Evolutionary conservation across 257 asterid genomes (phyloP).

Genomic region (Leonotis leonurus): DNA sequence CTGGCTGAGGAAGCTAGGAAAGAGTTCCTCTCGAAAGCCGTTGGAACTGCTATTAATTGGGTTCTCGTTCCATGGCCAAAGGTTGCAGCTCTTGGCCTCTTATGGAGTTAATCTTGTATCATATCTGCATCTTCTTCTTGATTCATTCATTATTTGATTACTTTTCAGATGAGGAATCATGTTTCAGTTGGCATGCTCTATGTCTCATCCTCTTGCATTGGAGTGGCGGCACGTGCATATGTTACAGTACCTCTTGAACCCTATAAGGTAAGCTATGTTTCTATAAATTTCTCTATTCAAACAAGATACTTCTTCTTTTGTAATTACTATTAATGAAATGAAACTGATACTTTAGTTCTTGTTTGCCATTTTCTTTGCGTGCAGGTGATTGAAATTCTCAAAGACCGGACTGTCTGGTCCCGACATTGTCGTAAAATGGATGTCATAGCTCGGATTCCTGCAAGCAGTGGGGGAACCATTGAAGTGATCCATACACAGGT

Average conservation of each 20-base stretch:
- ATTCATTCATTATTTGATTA: slow-evolving; percentile 9
- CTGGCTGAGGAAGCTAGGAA: slow-evolving; percentile 36
- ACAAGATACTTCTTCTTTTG: not conserved
- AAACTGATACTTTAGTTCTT: not conserved
- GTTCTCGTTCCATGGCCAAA: slow-evolving; percentile 24
- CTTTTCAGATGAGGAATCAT: slow-evolving; percentile 25
- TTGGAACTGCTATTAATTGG: slow-evolving; percentile 39
- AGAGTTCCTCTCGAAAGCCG: slow-evolving; percentile 41
- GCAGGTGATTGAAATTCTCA: slow-evolving; percentile 37
- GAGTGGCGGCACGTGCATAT: slow-evolving; percentile 45
- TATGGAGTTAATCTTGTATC: slow-evolving; percentile 8
- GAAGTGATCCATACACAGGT: slow-evolving; percentile 40
- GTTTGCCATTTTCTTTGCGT: not conserved
- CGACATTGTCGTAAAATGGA: slow-evolving; percentile 29
- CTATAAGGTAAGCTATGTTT: slow-evolving; percentile 24
- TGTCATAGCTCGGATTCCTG: slow-evolving; percentile 26
- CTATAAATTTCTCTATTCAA: too few relatives aligned
- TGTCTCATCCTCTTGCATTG: slow-evolving; percentile 26
- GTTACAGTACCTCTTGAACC: slow-evolving; percentile 31
- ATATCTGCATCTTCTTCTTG: slow-evolving; percentile 1
- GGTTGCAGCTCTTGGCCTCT: slow-evolving; percentile 18
- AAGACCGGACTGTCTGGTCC: slow-evolving; percentile 33
- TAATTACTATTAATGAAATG: slow-evolving; percentile 1
- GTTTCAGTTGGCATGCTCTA: slow-evolving; percentile 18
- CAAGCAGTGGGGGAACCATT: slow-evolving; percentile 31